phyloP scores from a whole-genome alignment of 305 asterid species.

The Rubia tinctorum region DNA sequence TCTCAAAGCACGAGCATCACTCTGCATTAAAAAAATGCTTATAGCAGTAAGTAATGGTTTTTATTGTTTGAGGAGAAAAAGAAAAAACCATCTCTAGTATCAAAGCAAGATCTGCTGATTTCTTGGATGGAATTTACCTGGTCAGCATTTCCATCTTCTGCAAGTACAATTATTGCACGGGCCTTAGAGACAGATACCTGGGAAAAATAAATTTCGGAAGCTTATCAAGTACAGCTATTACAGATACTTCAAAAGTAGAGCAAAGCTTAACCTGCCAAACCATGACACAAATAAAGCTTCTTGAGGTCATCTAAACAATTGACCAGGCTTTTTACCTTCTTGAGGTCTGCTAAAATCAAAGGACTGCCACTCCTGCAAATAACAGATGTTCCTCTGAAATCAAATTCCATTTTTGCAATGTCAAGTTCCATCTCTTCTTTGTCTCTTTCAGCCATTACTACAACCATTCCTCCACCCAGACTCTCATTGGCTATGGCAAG shows the following conservation, averaged over 20 bases:
- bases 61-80: not conserved
- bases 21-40: slow-evolving; percentile 43
- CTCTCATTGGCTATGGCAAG: slow-evolving; percentile 94
- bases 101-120: slow-evolving; percentile 22
- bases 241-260: slow-evolving; percentile 10
- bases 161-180: slow-evolving; percentile 89
- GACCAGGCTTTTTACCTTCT: slow-evolving; percentile 46
- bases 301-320: not conserved
- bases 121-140: slow-evolving; percentile 51
- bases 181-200: slow-evolving; percentile 94
- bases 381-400: slow-evolving; percentile 86
- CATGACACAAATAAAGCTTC: slow-evolving; percentile 11
- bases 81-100: slow-evolving; percentile 12
- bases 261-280: not conserved
- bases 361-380: slow-evolving; percentile 97
- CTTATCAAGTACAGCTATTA: slow-evolving; percentile 19
- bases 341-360: slow-evolving; percentile 79
- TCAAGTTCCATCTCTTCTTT: slow-evolving; percentile 98
- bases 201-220: slow-evolving; percentile 28
- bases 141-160: slow-evolving; percentile 93
- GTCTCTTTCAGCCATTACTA: slow-evolving; percentile 93
- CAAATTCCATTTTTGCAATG: slow-evolving; percentile 90
- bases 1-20: slow-evolving; percentile 94
- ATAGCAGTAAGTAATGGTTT: slow-evolving; percentile 13
- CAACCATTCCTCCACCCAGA: slow-evolving; percentile 89